Evolutionary conservation across 176 grass and related monocot genomes (phyloP).

Genomic region (Eleusine indica): DNA sequence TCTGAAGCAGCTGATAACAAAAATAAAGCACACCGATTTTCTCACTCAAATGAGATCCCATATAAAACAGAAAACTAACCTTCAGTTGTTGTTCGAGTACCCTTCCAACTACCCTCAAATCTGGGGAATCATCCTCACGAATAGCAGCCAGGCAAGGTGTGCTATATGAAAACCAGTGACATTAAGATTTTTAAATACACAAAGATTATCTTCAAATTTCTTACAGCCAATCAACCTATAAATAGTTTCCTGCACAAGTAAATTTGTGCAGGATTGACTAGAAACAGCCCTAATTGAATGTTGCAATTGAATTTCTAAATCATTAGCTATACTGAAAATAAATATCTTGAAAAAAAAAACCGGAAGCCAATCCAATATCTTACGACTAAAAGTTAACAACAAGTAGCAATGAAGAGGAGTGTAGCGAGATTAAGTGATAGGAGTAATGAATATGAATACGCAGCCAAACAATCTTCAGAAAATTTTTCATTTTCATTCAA

Average conservation of each 20-base stretch:
- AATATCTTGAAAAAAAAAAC: too few species aligned
- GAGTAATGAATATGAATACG: not conserved
- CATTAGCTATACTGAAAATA: too few species aligned
- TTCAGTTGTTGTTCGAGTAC: constrained; percentile 66
- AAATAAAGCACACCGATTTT: not conserved
- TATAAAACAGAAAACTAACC: constrained; percentile 34
- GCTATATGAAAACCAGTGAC: constrained; percentile 33
- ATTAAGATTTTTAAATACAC: not conserved
- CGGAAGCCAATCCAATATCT: too few species aligned
- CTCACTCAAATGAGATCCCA: not conserved
- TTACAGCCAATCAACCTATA: not conserved
- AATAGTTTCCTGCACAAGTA: not conserved
- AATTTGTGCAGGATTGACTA: not conserved
- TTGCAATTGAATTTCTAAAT: not conserved
- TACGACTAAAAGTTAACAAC: too few species aligned
- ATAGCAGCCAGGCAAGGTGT: constrained; percentile 71
- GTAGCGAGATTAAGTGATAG: not conserved
- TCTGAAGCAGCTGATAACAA: not conserved
- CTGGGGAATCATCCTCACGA: constrained; percentile 65
- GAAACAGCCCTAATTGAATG: not conserved
- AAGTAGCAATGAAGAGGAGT: too few species aligned
- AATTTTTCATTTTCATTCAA: too few species aligned
- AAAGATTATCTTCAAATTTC: not conserved
- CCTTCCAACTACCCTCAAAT: constrained; percentile 61
- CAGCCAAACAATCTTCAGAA: not conserved